These are phyloP conservation scores for Typha latifolia DNA, from an alignment of 176 grass and related monocot species.

Conservation along the genomic window DNA sequence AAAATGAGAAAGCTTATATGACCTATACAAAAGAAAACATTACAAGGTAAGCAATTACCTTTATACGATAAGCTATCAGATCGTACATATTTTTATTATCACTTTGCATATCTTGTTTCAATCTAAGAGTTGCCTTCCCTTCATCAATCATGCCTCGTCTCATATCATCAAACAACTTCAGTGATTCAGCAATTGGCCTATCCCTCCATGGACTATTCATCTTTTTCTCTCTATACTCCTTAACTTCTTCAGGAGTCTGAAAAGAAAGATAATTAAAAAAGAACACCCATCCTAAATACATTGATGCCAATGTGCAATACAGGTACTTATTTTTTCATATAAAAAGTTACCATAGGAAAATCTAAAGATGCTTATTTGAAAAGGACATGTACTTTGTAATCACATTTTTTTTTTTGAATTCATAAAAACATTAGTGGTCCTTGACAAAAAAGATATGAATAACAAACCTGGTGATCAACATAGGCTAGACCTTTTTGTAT, in stretches of 20 bases:
- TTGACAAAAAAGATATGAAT: neutral
- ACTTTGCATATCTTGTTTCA: slow-evolving; percentile 99
- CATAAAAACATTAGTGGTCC: neutral
- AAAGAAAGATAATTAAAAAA: slow-evolving; percentile 23
- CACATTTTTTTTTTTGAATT: neutral
- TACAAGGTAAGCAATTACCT: slow-evolving; percentile 42
- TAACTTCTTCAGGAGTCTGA: slow-evolving; percentile 83
- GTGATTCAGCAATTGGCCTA: slow-evolving; percentile 68
- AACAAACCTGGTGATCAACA: slow-evolving; percentile 91
- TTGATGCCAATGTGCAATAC: too few species aligned
- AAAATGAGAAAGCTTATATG: slow-evolving; percentile 3
- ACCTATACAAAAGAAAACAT: neutral
- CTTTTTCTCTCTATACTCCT: slow-evolving; percentile 92
- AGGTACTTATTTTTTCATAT: too few species aligned
- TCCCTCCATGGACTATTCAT: slow-evolving; percentile 97
- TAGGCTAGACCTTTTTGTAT: slow-evolving; percentile 83
- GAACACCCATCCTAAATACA: slow-evolving; percentile 3
- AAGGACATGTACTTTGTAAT: too few species aligned
- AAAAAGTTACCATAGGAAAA: neutral
- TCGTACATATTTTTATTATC: slow-evolving; percentile 99
- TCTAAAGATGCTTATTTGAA: neutral
- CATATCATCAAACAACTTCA: slow-evolving; percentile 96
- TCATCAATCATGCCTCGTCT: slow-evolving; percentile 68
- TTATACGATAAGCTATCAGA: slow-evolving; percentile 96
- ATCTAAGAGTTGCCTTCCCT: slow-evolving; percentile 74